Evolutionary conservation across 192 early-diverging fungal species (phyloP).

Genomic region (Coemansia sp.): DNA sequence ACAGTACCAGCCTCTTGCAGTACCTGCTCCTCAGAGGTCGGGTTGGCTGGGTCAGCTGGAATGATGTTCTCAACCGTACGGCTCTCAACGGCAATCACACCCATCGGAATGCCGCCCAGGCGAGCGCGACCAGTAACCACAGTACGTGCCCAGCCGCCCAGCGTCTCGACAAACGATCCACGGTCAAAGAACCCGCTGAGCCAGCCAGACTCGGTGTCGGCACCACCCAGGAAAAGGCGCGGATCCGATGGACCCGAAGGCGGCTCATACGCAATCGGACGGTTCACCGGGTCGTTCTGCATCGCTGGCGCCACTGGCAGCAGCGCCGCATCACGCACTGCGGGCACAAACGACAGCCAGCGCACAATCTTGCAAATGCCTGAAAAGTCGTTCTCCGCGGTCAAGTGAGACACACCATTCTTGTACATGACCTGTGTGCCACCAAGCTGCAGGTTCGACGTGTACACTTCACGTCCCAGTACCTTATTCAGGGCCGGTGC

Average conservation of each 20-base stretch:
- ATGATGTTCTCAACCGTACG: slow-evolving; percentile 88
- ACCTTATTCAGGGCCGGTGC: slow-evolving; percentile 98
- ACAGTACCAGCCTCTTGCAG: slow-evolving; percentile 91
- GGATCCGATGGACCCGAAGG: slow-evolving; percentile 88
- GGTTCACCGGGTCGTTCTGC: slow-evolving; percentile 71
- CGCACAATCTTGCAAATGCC: slow-evolving; percentile 89
- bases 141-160: slow-evolving; percentile 95
- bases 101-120: slow-evolving; percentile 95
- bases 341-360: slow-evolving; percentile 93
- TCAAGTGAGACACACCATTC: slow-evolving; percentile 97
- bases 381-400: slow-evolving; percentile 90
- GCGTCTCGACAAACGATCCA: slow-evolving; percentile 93
- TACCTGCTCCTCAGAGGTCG: slow-evolving; percentile 84
- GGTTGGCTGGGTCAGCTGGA: slow-evolving; percentile 92
- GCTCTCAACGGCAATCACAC: slow-evolving; percentile 95
- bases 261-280: slow-evolving; percentile 79
- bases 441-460: slow-evolving; percentile 96
- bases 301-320: slow-evolving; percentile 59
- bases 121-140: slow-evolving; percentile 94
- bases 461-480: slow-evolving; percentile 95
- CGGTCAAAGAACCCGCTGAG: slow-evolving; percentile 94
- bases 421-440: slow-evolving; percentile 99
- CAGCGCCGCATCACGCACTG: slow-evolving; percentile 60
- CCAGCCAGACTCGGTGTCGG: slow-evolving; percentile 63
- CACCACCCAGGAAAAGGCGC: slow-evolving; percentile 83